Base-by-base conservation (phyloP, 2,329 filamentous ascomycete genomes). In the Truncatella angustata region DNA sequence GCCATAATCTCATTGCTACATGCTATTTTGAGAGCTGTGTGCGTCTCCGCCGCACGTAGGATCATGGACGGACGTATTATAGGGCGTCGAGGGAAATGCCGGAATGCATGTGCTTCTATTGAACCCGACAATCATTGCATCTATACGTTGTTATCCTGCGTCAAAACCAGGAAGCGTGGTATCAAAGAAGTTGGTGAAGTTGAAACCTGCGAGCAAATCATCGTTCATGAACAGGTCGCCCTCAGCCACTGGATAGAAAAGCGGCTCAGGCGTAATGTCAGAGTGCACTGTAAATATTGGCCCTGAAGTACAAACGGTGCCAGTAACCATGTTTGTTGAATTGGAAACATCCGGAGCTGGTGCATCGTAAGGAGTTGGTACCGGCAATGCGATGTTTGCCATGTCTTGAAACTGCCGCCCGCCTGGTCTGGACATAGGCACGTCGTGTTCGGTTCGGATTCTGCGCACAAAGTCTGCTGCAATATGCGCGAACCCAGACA, bases 401-500 rank as follows among this genome's bases (percentile, higher is more conserved):
- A 32, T 32, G 28, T 9, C 28, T 7, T 7, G 28, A 14, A 32
- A n/a, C n/a, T n/a, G n/a, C n/a, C n/a, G n/a, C n/a, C n/a, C n/a
- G n/a, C n/a, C n/a, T n/a, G n/a, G n/a, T n/a, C n/a, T n/a, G n/a
- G n/a, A n/a, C n/a, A n/a, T n/a, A n/a, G 40, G 28, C n/a, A 11
- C 5, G 43, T 28, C 18, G 43, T 35, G 21, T 14, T 18, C 43
- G 5, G 30, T 18, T 14, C 47, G 36, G 7, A 36, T 42, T 18
- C 32, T 9, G 23, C 24, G 47, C 4, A 40, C 47, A 36, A 42
- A 50, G 1, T 50, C 35, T 20, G 35, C 32, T 20, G 47, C 47
- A 11, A 50, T 50, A 6, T 50, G 47, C 5, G 47, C 35, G 26
- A 50, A 50, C 12, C 47, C 36, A 18, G 47, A 50, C 47, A 42